These are phyloP conservation scores for Aspergillus pseudoglaucus DNA, from an alignment of 2,329 filamentous ascomycete species.

Conservation along the genomic window DNA sequence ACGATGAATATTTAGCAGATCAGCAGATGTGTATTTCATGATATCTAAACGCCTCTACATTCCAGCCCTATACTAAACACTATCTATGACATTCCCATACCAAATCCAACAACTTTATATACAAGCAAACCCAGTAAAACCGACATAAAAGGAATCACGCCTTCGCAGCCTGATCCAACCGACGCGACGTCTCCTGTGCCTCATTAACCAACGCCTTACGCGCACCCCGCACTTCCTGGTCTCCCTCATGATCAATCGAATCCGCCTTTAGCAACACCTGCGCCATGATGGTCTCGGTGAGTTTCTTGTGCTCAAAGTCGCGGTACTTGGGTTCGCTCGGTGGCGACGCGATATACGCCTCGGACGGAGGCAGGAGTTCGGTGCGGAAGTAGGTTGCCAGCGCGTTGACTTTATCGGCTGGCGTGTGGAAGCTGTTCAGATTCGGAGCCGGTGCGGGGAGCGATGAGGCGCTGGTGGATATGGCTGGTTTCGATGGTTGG, in stretches of 20 bases:
- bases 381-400: constrained; percentile 32
- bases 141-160: constrained; percentile 3
- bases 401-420: constrained; percentile 33
- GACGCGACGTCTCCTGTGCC: constrained; percentile 33
- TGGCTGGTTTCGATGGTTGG: constrained; percentile 10
- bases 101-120: not conserved
- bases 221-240: constrained; percentile 51
- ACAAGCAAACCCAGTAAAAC: constrained; percentile 3
- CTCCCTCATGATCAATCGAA: constrained; percentile 65
- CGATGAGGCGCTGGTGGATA: constrained; percentile 6
- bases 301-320: constrained; percentile 38
- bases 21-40: too few species aligned
- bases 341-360: constrained; percentile 32
- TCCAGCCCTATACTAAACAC: too few species aligned
- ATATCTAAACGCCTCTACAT: too few species aligned
- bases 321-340: constrained; percentile 35
- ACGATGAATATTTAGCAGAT: too few species aligned
- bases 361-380: constrained; percentile 32
- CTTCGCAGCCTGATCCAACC: constrained; percentile 29
- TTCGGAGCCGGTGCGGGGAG: constrained; percentile 29
- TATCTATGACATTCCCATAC: too few species aligned
- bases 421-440: constrained; percentile 23
- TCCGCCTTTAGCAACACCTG: constrained; percentile 53
- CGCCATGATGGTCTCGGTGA: constrained; percentile 38
- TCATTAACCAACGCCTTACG: constrained; percentile 38